Base-by-base conservation (phyloP, 352 stramenopile species). In the Globisporangium canariense region DNA sequence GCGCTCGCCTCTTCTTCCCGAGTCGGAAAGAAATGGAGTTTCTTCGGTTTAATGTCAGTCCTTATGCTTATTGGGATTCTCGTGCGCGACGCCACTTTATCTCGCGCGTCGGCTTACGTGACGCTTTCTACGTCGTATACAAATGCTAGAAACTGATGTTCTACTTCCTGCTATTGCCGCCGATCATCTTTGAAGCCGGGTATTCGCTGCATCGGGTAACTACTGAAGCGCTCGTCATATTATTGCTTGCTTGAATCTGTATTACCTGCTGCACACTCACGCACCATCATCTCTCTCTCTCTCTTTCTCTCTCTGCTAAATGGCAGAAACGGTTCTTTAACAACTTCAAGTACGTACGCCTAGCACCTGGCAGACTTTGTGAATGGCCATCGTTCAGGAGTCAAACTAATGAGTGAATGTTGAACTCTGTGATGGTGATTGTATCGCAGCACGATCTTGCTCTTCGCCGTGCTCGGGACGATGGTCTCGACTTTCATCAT, bases 171-270 rank as follows among this genome's bases (percentile, higher is more conserved):
- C 73, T 99, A 52, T 75, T 99, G 46, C 97, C 97, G 20, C 95
- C 96, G 7, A 99, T 99, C 62, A 99, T 99, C 63, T 99, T 99
- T 68, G 96, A 99, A 77, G 96, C 95, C 0, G 96, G 96, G 0
- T 98, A 98, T 71, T 97, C 90, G 36, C 73, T 98, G 1, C 80
- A 94, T 70, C 75, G 82, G 68, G 82, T 89, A 69, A 40, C 51
- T 60, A 8, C 51, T 13, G 16, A 22, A 20, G 22, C 3, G 30
- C 30, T 58, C 18, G 7, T 49, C 40, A 43, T 2, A 20, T n/a
- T 34, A 20, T n/a, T 20, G 47, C 16, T 4, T 34, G 22, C 5
- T 20, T 18, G 46, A 18, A 50, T 9, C n/a, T 32, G 11, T 7
- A 7, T 30, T 62, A 8, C 2, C 32, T 41, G 40, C 1, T 46